Evolutionary conservation across 371 early-diverging fungal species (phyloP), one percentile per base, ranked within the genome.

Genomic region (Blastocladiella emersonii): DNA sequence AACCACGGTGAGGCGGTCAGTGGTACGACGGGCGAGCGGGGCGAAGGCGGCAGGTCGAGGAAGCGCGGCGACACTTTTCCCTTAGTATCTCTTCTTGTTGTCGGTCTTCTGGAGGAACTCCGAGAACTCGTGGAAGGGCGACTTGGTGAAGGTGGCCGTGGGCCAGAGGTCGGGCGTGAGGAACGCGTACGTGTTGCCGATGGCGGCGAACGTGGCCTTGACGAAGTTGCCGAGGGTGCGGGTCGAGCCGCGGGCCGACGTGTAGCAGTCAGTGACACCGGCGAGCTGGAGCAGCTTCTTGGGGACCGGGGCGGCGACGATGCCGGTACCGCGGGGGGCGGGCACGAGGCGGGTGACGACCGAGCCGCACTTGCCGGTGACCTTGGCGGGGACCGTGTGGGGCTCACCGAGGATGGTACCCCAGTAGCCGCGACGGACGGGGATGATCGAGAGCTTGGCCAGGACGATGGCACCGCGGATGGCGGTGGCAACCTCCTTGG

Each of bases 401-500:
- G 95, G 93, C 65, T 89, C 91, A 84, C 97, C 97, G 71, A 96
- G 82, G 70, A 82, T 79, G 76, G 93, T 86, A 76, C 97, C 97
- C 99, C 98, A 99, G 86, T 93, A 96, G 73, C 99, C 98, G 77
- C 95, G 91, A 77, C 97, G 93, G 66, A 99, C 95, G 67, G 98
- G 98, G 77, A 95, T 88, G 73, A 98, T 86, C 68, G 90, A 86
- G 69, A 98, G 89, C 89, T 99, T 99, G 81, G 98, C 99, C 67
- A 92, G 87, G 81, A 92, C 90, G 76, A 96, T 92, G 75, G 98
- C 99, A 75, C 97, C 98, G 75, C 93, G 92, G 73, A 98, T 98
- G 66, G 99, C 95, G 65, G 92, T 89, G 74, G 96, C 95, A 53
- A 96, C 95, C 82, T 99, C 99, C 90, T 97, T 98, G 74, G 97